Evolutionary conservation across 75 land plant species (phyloP).

Genomic region (Gnetum montanum): DNA sequence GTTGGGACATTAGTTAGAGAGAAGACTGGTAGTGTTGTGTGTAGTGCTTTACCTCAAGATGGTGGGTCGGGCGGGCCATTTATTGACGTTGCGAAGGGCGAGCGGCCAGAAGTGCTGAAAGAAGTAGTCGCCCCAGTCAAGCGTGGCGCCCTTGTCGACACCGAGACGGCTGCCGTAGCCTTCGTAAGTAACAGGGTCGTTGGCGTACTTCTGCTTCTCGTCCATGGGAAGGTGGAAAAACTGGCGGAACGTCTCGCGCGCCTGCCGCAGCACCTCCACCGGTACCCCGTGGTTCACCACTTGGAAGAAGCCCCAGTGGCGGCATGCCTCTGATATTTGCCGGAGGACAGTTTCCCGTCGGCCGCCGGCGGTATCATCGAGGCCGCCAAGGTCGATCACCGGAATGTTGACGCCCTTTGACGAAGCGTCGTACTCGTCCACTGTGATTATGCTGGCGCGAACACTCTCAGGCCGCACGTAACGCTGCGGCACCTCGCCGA

Average conservation of each 20-base stretch:
- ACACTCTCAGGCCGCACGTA: slow-evolving; percentile 28
- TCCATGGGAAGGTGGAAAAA: slow-evolving; percentile 66
- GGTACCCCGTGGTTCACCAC: slow-evolving; percentile 57
- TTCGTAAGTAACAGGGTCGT: slow-evolving; percentile 50
- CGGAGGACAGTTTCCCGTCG: slow-evolving; percentile 13
- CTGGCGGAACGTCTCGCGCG: slow-evolving; percentile 24
- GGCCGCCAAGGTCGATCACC: slow-evolving; percentile 36
- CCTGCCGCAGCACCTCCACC: slow-evolving; percentile 12
- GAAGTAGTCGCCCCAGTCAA: slow-evolving; percentile 82
- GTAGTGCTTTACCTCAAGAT: slow-evolving; percentile 32
- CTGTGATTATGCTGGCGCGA: slow-evolving; percentile 15
- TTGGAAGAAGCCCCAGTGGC: slow-evolving; percentile 88
- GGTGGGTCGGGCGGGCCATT: slow-evolving; percentile 59
- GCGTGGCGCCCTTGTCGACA: slow-evolving; percentile 24
- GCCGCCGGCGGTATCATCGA: slow-evolving; percentile 11
- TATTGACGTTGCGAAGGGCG: slow-evolving; percentile 13
- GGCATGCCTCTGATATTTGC: slow-evolving; percentile 38
- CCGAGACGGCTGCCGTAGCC: slow-evolving; percentile 71
- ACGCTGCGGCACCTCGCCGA: slow-evolving; percentile 14
- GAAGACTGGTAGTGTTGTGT: neutral
- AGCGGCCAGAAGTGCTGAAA: slow-evolving; percentile 35
- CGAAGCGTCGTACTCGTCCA: neutral
- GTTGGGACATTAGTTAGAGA: neutral
- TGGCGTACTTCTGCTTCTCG: slow-evolving; percentile 49
- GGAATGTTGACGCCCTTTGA: slow-evolving; percentile 23